phyloP scores from a whole-genome alignment of 1,139 yeast genomes.

The Pichia sp. region DNA sequence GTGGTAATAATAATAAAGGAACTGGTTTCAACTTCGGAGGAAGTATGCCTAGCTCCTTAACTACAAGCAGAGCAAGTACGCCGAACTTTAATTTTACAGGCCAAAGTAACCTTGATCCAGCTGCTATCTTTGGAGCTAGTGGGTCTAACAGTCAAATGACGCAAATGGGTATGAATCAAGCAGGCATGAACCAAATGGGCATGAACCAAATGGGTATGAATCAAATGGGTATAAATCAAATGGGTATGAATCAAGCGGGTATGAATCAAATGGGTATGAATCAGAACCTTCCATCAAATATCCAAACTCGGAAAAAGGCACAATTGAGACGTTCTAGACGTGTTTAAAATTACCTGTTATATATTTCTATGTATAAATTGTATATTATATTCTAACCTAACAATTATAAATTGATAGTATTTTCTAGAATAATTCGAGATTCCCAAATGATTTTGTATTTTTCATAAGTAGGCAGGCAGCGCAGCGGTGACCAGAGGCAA shows the following conservation, averaged over 20 bases:
- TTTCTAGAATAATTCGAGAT: too few species aligned
- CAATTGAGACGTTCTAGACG: conserved; percentile 9
- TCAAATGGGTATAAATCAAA: background rate
- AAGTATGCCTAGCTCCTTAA: conserved; percentile 7
- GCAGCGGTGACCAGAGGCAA: too few species aligned
- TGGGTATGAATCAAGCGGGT: background rate
- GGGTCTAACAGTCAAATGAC: background rate
- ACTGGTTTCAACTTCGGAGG: conserved; percentile 4
- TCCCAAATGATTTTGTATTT: too few species aligned
- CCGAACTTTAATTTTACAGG: conserved; percentile 29
- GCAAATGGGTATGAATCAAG: background rate
- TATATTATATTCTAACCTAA: background rate
- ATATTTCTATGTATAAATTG: background rate
- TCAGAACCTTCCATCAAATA: background rate
- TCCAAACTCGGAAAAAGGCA: conserved; percentile 9
- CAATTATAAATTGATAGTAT: background rate
- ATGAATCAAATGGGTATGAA: background rate
- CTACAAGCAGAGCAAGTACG: conserved; percentile 22
- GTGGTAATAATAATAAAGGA: background rate
- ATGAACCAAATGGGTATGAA: background rate
- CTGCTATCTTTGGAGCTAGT: conserved; percentile 22
- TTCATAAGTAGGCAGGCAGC: too few species aligned
- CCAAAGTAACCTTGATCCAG: conserved; percentile 22
- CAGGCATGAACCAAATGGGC: background rate
- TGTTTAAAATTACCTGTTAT: background rate